Base-by-base conservation (phyloP, 768 basidiomycete genomes). In the Leucocoprinus leucothites region DNA sequence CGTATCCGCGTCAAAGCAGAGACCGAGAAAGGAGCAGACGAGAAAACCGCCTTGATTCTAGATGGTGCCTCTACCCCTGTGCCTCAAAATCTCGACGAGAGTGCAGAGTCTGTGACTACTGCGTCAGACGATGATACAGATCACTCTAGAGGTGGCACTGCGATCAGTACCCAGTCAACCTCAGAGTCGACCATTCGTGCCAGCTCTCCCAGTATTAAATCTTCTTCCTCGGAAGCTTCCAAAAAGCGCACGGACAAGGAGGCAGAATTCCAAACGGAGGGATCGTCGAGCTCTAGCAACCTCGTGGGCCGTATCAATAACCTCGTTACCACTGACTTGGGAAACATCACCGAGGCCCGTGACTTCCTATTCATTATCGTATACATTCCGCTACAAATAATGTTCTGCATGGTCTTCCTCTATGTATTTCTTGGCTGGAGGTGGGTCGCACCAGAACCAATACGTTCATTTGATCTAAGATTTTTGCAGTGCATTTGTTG, bases 271-370 rank as follows among this genome's bases (percentile, higher is more conserved):
- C n/a, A 45, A 22, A 25, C 53, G 26, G 45, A 38, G 45, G 53
- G 57, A 14, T 47, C 56, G 11, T 47, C 58, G 49, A 59, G 54
- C 38, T 54, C 60, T 3, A 60, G 56, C 31, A 85, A 86, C 61
- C 68, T 90, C 9, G 78, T 86, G 28, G 90, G 91, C 24, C 87
- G 82, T 63, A 85, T 93, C 64, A 91, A 87, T 66, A 91, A 90
- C 51, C 72, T 91, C 5, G 80, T 90, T 51, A 84, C 88, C 4
- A 84, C 85, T 3, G 90, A 92, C 69, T 50, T 78, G 56, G 63
- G 60, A 18, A 71, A 69, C 52, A 77, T 80, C 49, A 63, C 64
- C 9, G 70, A 70, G 9, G 64, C 71, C 19, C 65, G 73, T 19
- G 72, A 78, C 49, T 71, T 77, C 53, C 57, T 76, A 34, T 55